These are phyloP conservation scores for Trichoderma citrinoviride DNA, from an alignment of 2,329 filamentous ascomycete genomes.

Conservation along the genomic window DNA sequence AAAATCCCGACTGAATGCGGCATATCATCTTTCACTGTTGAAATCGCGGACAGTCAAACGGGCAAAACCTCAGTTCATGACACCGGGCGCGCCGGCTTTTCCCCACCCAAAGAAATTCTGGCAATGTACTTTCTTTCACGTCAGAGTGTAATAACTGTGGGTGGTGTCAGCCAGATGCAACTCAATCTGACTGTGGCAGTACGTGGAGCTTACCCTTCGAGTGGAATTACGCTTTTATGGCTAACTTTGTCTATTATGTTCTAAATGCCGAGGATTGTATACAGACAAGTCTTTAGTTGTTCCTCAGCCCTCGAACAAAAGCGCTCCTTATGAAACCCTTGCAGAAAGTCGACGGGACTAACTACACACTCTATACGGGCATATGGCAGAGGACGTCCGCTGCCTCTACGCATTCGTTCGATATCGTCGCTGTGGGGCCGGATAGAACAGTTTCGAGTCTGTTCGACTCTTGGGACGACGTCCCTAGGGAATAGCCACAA, in stretches of 20 bases:
- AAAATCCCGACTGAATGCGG: background rate
- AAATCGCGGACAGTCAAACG: background rate
- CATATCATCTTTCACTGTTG: constrained; percentile 4
- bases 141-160: background rate
- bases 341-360: background rate
- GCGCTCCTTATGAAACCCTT: background rate
- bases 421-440: background rate
- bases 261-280: background rate
- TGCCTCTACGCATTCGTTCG: background rate
- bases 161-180: background rate
- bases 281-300: background rate
- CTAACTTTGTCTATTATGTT: background rate
- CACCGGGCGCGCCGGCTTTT: background rate
- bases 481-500: background rate
- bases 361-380: background rate
- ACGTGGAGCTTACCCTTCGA: background rate
- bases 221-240: background rate
- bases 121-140: background rate
- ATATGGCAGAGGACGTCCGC: background rate
- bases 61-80: background rate
- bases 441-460: background rate
- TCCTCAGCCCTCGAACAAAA: background rate
- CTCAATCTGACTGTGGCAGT: background rate
- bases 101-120: background rate
- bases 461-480: background rate